Percentiles rank a stretch among this genome's conserved stretches.
phyloP scores from a whole-genome alignment of 1,284 basidiomycete genomes.

The Cystobasidiaceae sp. region DNA sequence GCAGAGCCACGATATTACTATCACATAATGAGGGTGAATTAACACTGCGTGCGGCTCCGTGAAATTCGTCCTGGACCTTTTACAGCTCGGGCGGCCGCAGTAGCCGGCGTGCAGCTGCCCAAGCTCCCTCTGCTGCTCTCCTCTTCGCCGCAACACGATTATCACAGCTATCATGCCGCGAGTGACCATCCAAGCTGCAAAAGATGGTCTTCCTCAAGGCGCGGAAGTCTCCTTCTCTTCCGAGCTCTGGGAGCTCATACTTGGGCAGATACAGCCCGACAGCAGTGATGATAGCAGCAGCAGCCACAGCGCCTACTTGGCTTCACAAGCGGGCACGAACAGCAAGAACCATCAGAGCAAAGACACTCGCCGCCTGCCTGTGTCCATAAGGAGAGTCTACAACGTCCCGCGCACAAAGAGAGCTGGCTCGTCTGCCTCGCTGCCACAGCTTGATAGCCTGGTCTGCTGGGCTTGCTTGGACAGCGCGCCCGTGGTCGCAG shows the following conservation, averaged over 20 bases:
- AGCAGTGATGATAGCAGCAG: neutral
- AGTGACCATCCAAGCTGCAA: neutral
- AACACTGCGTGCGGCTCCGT: too few species aligned
- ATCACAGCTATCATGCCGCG: conserved; percentile 1
- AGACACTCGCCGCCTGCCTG: neutral
- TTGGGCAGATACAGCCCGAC: conserved; percentile 17
- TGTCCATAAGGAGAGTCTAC: conserved; percentile 2
- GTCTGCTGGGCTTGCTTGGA: conserved; percentile 30
- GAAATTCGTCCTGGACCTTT: too few species aligned
- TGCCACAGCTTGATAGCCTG: neutral
- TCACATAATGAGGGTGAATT: too few species aligned
- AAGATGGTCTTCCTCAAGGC: conserved; percentile 2
- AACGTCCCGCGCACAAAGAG: neutral
- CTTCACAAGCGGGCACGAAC: too few species aligned
- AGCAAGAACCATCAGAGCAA: neutral
- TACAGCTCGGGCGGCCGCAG: too few species aligned
- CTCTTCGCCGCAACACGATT: neutral
- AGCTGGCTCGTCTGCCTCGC: neutral
- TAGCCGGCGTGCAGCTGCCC: neutral
- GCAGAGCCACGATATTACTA: too few species aligned
- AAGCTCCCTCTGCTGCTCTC: neutral
- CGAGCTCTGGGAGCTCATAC: conserved; percentile 20
- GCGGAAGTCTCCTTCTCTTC: conserved; percentile 14
- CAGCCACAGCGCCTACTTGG: neutral
- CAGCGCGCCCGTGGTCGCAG: neutral